These are phyloP conservation scores for Ephemerocybe angulata DNA, from an alignment of 768 basidiomycete species.

Conservation along the genomic window DNA sequence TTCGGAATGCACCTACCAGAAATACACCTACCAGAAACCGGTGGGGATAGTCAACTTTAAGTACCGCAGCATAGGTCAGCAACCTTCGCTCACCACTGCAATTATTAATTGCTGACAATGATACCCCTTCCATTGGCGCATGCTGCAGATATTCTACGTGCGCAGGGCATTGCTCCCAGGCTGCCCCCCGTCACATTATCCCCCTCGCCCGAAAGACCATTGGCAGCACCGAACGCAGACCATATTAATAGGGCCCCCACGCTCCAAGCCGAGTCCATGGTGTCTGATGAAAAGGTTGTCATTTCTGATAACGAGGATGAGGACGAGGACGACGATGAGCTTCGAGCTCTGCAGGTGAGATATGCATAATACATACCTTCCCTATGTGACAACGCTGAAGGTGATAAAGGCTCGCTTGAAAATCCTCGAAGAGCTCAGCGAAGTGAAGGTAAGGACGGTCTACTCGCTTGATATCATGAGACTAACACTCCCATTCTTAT, in stretches of 20 bases:
- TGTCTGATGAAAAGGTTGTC: not conserved
- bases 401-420: not conserved
- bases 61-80: not conserved
- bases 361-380: not conserved
- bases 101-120: too few relatives aligned
- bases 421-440: not conserved
- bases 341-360: not conserved
- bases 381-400: not conserved
- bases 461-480: not conserved
- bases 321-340: not conserved
- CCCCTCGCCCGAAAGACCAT: too few relatives aligned
- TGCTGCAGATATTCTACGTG: not conserved
- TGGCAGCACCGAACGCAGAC: not conserved
- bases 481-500: not conserved
- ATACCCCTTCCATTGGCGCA: not conserved
- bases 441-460: not conserved
- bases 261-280: not conserved
- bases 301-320: not conserved
- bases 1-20: too few relatives aligned
- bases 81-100: not conserved
- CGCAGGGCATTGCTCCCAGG: not conserved
- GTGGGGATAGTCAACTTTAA: not conserved
- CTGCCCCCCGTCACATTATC: not conserved
- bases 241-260: not conserved
- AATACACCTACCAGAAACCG: not conserved